Evolutionary conservation across 768 basidiomycete species (phyloP).

Genomic region (Lactifluus volemus): DNA sequence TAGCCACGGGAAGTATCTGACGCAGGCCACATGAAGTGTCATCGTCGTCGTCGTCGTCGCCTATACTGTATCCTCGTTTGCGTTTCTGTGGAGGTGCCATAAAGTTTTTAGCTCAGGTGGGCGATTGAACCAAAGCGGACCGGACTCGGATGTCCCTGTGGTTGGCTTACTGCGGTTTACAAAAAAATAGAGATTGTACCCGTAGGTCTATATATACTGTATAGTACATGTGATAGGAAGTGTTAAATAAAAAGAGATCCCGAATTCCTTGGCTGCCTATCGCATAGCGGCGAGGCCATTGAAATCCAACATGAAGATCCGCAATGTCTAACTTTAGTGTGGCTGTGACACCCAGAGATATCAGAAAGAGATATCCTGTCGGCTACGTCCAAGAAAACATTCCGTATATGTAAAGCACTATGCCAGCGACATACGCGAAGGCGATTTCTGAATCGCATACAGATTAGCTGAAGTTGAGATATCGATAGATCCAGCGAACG

Average conservation of each 20-base stretch:
- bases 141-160: no score
- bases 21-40: slow-evolving; percentile 49
- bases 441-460: slow-evolving; percentile 38
- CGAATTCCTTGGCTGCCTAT: neutral
- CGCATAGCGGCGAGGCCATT: neutral
- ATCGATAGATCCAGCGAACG: slow-evolving; percentile 31
- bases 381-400: slow-evolving; percentile 43
- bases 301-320: neutral
- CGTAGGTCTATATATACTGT: no score
- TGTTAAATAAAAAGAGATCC: neutral
- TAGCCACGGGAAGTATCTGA: slow-evolving; percentile 75
- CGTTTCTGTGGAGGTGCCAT: slow-evolving; percentile 36
- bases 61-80: slow-evolving; percentile 36
- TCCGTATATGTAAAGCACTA: slow-evolving; percentile 47
- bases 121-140: no score
- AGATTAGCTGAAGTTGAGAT: slow-evolving; percentile 6
- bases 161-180: no score
- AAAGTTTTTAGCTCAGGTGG: neutral
- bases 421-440: slow-evolving; percentile 47
- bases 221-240: neutral
- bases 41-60: slow-evolving; percentile 48
- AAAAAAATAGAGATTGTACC: neutral
- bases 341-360: neutral
- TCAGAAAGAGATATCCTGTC: slow-evolving; percentile 38
- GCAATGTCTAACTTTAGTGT: neutral